A percentile compares a stretch with the other conserved stretches of the same genome.
phyloP scores from a whole-genome alignment of 2,329 filamentous ascomycete species.

The Aspergillus japonicus region DNA sequence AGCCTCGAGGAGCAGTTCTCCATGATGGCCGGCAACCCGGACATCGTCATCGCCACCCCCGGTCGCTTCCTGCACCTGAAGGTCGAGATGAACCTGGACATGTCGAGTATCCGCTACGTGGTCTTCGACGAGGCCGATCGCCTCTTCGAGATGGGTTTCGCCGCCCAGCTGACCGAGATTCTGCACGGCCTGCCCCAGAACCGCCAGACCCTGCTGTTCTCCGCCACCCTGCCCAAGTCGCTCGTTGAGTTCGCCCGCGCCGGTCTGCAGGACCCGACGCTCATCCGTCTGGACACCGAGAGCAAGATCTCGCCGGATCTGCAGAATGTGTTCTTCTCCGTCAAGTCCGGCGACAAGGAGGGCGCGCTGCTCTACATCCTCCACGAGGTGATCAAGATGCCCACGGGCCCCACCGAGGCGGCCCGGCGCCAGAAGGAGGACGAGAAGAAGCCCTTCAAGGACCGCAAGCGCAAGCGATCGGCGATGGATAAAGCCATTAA shows the following conservation, averaged over 20 bases:
- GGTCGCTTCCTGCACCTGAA: slow-evolving; percentile 95
- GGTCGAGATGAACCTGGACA: slow-evolving; percentile 89
- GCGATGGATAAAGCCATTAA: slow-evolving; percentile 52
- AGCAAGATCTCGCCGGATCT: slow-evolving; percentile 94
- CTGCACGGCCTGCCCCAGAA: slow-evolving; percentile 79
- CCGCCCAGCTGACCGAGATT: slow-evolving; percentile 88
- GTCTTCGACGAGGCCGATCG: slow-evolving; percentile 98
- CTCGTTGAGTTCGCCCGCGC: slow-evolving; percentile 94
- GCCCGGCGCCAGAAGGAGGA: slow-evolving; percentile 47
- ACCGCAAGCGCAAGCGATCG: slow-evolving; percentile 49
- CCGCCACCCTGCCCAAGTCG: slow-evolving; percentile 88
- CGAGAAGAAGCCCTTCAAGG: slow-evolving; percentile 47
- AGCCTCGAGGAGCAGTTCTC: slow-evolving; percentile 93
- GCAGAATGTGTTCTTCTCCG: slow-evolving; percentile 90
- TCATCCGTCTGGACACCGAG: slow-evolving; percentile 89
- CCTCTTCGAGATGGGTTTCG: slow-evolving; percentile 98
- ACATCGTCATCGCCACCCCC: slow-evolving; percentile 95
- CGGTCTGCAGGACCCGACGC: slow-evolving; percentile 84
- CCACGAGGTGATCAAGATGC: slow-evolving; percentile 90
- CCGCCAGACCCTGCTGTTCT: slow-evolving; percentile 90
- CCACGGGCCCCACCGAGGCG: slow-evolving; percentile 62
- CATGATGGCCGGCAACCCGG: slow-evolving; percentile 89
- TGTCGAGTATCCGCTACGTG: slow-evolving; percentile 89
- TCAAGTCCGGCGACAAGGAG: slow-evolving; percentile 93
- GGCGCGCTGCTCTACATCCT: slow-evolving; percentile 85